These are phyloP conservation scores for Aegilops bicornis DNA, from an alignment of 176 grass and related monocot species.

Conservation along the genomic window DNA sequence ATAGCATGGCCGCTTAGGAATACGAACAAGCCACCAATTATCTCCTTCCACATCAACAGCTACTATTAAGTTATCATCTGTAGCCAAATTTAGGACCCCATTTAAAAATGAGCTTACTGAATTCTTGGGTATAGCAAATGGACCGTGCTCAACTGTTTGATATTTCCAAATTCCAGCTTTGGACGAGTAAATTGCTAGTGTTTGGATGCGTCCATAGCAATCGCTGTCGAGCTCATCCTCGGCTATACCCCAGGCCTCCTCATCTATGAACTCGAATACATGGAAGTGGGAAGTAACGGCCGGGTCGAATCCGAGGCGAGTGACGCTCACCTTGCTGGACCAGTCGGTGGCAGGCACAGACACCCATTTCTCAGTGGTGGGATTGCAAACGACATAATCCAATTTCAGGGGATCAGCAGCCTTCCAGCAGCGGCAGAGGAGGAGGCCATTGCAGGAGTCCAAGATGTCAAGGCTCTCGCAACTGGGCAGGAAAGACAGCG, in stretches of 20 bases:
- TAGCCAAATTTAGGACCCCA: too few relatives aligned
- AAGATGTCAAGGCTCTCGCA: background rate
- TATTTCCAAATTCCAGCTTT: background rate
- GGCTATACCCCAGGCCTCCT: background rate
- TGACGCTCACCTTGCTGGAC: background rate
- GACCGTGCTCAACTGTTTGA: background rate
- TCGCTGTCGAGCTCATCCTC: background rate
- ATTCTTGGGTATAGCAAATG: background rate
- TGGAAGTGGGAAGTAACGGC: background rate
- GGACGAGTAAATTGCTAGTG: background rate
- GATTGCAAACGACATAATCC: background rate
- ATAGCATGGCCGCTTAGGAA: too few relatives aligned
- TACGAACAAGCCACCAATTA: too few relatives aligned
- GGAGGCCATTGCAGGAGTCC: conserved; percentile 5
- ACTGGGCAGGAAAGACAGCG: background rate
- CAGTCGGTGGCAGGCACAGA: background rate
- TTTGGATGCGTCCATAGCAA: background rate
- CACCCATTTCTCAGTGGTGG: background rate
- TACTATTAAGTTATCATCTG: too few relatives aligned
- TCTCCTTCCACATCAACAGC: too few relatives aligned
- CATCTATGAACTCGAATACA: conserved; percentile 7
- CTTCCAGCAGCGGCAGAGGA: background rate
- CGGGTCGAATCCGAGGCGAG: background rate
- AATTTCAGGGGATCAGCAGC: background rate
- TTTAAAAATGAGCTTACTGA: background rate